Conservation (phyloP, 371 early-diverging fungal genomes). For the Syncephalis fuscata region DNA sequence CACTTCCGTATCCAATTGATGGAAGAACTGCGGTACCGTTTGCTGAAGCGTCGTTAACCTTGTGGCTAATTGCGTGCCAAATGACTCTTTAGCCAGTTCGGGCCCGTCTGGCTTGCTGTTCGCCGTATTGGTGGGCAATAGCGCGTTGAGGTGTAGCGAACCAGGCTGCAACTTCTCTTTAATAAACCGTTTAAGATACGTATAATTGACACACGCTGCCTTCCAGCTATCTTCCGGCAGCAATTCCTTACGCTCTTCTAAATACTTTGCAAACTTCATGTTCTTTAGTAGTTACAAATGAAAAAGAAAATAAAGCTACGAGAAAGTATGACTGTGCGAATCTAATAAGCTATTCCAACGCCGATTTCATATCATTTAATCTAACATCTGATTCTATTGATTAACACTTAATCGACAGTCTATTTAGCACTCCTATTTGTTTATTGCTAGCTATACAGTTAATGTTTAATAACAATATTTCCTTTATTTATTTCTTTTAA, state of each 20-base stretch:
- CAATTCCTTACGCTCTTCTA: conserved; percentile 35
- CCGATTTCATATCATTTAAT: too few relatives aligned
- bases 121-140: background rate
- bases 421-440: too few relatives aligned
- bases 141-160: conserved; percentile 13
- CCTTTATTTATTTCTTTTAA: too few relatives aligned
- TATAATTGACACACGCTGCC: conserved; percentile 40
- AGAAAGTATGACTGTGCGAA: too few relatives aligned
- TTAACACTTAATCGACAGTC: too few relatives aligned
- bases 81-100: conserved; percentile 7
- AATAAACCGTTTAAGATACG: conserved; percentile 34
- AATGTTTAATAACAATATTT: too few relatives aligned
- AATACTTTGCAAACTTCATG: conserved; percentile 66
- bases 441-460: too few relatives aligned
- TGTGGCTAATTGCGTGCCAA: conserved; percentile 12
- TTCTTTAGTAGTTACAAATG: background rate
- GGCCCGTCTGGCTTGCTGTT: background rate
- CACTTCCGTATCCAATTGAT: conserved; percentile 37
- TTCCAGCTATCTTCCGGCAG: conserved; percentile 36
- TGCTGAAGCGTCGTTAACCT: conserved; percentile 13
- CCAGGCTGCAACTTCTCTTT: conserved; percentile 26
- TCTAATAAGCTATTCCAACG: too few relatives aligned
- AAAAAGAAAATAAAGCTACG: too few relatives aligned
- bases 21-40: conserved; percentile 29
- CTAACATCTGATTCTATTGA: too few relatives aligned